Percentiles rank a stretch among this genome's conserved stretches.
Conservation (phyloP, 306 rosid species). For the Cicer yamashitae region DNA sequence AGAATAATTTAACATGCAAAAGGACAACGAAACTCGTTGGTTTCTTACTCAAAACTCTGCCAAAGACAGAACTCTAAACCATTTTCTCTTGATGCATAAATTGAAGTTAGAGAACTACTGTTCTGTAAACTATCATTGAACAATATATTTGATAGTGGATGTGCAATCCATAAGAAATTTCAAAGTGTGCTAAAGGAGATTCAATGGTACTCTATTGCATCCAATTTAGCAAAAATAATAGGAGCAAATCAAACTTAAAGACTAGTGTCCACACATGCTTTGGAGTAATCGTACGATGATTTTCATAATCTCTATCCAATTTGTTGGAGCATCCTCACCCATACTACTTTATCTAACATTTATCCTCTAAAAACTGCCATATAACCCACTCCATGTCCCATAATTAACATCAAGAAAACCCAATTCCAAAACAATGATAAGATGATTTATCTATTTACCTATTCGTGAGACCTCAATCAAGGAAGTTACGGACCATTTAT, state of each 20-base stretch:
- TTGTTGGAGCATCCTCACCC: background rate
- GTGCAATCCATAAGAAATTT: background rate
- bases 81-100: background rate
- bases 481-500: no score
- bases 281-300: background rate
- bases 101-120: background rate
- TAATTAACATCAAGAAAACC: background rate
- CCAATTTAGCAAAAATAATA: background rate
- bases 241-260: background rate
- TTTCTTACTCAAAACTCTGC: background rate
- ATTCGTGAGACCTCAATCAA: background rate
- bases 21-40: background rate
- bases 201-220: background rate
- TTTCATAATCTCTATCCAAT: background rate
- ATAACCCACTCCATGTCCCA: slow-evolving; percentile 21
- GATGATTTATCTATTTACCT: background rate
- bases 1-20: background rate
- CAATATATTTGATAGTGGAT: background rate
- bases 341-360: background rate
- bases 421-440: slow-evolving; percentile 1
- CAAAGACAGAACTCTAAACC: background rate
- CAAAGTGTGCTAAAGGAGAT: background rate
- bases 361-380: background rate
- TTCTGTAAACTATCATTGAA: background rate
- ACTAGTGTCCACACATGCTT: background rate